Conservation (phyloP, 306 rosid species). For the Cicer yamashitae region DNA sequence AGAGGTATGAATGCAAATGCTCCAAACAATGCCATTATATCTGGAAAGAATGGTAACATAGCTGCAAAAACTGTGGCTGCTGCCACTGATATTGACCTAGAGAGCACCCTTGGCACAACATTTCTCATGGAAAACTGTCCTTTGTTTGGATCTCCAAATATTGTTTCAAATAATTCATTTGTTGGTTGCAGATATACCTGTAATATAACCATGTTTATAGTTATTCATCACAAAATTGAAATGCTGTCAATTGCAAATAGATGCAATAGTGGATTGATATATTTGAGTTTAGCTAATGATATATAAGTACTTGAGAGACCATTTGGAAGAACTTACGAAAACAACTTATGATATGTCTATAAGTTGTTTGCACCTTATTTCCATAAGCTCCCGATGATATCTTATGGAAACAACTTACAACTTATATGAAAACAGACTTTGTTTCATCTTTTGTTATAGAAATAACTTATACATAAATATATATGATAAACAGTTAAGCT, state of each 20-base stretch:
- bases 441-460: too few relatives aligned
- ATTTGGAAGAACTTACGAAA: background rate
- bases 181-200: constrained; percentile 87
- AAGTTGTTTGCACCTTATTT: background rate
- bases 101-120: constrained; percentile 65
- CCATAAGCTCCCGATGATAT: background rate
- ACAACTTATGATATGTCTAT: background rate
- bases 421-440: too few relatives aligned
- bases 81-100: constrained; percentile 67
- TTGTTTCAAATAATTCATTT: constrained; percentile 70
- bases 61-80: constrained; percentile 69
- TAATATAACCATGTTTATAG: constrained; percentile 5
- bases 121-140: constrained; percentile 67
- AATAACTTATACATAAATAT: background rate
- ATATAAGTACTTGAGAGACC: background rate
- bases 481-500: background rate
- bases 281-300: background rate
- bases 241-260: constrained; percentile 9
- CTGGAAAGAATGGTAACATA: constrained; percentile 88
- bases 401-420: background rate
- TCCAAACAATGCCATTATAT: constrained; percentile 77
- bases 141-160: constrained; percentile 65
- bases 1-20: constrained; percentile 86
- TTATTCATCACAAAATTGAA: constrained; percentile 28
- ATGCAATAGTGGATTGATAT: background rate